Base-by-base conservation (phyloP, 1,284 basidiomycete genomes). In the Cutaneotrichosporon cyanovorans region DNA sequence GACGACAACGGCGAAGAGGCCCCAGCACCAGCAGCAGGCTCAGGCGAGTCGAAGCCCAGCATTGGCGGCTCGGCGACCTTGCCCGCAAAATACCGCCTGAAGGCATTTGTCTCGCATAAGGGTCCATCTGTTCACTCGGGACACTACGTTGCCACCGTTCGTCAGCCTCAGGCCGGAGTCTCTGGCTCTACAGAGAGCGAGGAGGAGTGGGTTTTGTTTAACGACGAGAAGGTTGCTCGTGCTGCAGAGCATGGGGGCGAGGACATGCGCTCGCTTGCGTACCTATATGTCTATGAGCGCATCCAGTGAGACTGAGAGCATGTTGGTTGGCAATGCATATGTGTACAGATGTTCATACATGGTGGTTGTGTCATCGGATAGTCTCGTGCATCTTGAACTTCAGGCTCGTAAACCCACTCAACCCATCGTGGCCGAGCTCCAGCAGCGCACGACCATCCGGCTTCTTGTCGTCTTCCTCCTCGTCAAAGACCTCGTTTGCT, bases 61-160 rank as follows among this genome's bases (percentile, higher is more conserved):
- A 50, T 65, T 6, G 81, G 74, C 18, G 79, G 84, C 16, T 75
- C 78, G n/a, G 71, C 72, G 19, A 60, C 62, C 3, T 74, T 90
- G 0, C 92, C 92, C 0, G 89, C 84, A 1, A 72, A 71, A 15
- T 97, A 90, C 73, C 75, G 75, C 33, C 78, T 96, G 25, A 88
- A 90, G 68, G 87, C 86, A 9, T 97, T 97, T 74, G 83, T 98
- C 61, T 96, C 90, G 46, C 93, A 98, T 76, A 97, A 96, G 62
- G 93, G 92, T 0, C 87, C 89, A 0, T 90, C 87, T 0, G 87
- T 92, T 18, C 90, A 93, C 66, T 91, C 87, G 0, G 92, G 91
- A 0, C 92, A 96, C 64, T 97, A 96, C 62, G 72, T 71, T 42
- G 59, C 63, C 20, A 69, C 69, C 9, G 60, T 70, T 43, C 55